phyloP scores from a whole-genome alignment of 176 grass and related monocot genomes.

The Panicum miliaceum region DNA sequence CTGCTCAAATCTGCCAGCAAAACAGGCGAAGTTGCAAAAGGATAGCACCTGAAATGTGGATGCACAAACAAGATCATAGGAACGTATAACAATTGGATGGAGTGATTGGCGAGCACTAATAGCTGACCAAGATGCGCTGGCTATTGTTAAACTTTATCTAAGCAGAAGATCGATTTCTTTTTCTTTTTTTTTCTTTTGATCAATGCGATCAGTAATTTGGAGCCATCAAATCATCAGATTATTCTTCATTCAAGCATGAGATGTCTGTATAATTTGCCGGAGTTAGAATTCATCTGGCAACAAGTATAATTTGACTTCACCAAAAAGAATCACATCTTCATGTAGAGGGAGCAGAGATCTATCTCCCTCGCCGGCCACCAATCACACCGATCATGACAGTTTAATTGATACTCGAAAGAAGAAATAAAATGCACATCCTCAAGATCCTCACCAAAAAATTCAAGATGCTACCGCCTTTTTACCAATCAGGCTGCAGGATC shows the following conservation, averaged over 20 bases:
- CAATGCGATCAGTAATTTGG: neutral
- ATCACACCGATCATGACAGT: neutral
- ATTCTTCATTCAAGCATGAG: constrained; percentile 29
- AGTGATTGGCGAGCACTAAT: too few relatives aligned
- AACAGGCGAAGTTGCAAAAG: neutral
- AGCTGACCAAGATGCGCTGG: too few relatives aligned
- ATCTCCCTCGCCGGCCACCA: neutral
- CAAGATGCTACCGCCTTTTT: constrained; percentile 18
- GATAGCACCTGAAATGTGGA: neutral
- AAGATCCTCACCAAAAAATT: constrained; percentile 38
- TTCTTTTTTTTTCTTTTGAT: too few relatives aligned
- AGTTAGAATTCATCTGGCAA: neutral
- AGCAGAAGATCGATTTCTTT: too few relatives aligned
- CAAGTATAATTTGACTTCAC: constrained; percentile 33
- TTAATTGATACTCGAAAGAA: constrained; percentile 13
- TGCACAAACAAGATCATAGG: neutral
- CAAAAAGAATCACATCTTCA: constrained; percentile 45
- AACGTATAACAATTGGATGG: neutral
- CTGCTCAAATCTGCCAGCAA: neutral
- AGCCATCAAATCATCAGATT: constrained; percentile 3
- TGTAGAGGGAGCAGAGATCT: neutral
- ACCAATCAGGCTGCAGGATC: constrained; percentile 8
- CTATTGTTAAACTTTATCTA: too few relatives aligned
- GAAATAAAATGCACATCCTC: constrained; percentile 32
- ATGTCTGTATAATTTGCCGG: constrained; percentile 19